phyloP scores from a whole-genome alignment of 306 rosid genomes.

The Rosa lucieae region DNA sequence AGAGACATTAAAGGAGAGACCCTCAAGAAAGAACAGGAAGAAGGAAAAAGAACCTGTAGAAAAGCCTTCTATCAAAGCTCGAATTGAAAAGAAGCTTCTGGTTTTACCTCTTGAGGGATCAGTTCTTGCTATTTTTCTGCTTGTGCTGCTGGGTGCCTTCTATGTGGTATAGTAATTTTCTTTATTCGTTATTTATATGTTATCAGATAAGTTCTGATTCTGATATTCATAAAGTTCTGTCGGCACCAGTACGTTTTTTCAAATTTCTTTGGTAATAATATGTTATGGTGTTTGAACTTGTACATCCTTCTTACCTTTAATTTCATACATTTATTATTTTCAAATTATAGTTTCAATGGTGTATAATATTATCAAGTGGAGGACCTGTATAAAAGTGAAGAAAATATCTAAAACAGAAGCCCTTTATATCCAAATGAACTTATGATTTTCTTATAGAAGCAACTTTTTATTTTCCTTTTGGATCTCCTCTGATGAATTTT shows the following conservation, averaged over 20 bases:
- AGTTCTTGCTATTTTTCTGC: slow-evolving; percentile 73
- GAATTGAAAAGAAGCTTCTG: slow-evolving; percentile 74
- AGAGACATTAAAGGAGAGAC: slow-evolving; percentile 72
- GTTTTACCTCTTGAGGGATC: slow-evolving; percentile 93
- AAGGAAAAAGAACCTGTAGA: slow-evolving; percentile 82
- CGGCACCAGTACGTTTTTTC: neutral
- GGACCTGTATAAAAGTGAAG: neutral
- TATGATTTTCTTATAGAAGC: neutral
- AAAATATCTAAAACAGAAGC: neutral
- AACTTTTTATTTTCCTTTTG: neutral
- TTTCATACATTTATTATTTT: too few species aligned
- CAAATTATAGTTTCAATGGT: neutral
- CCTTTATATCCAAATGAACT: neutral
- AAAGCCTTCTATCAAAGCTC: slow-evolving; percentile 67
- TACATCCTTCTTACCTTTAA: slow-evolving; percentile 14
- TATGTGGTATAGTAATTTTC: slow-evolving; percentile 74
- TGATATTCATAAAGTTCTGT: neutral
- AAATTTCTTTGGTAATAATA: neutral
- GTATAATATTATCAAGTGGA: neutral
- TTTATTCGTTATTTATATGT: slow-evolving; percentile 4
- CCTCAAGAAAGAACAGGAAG: slow-evolving; percentile 68
- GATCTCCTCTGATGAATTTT: neutral
- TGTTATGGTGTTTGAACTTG: slow-evolving; percentile 15
- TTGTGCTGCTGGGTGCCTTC: slow-evolving; percentile 88
- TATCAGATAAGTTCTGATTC: slow-evolving; percentile 13